Base-by-base conservation (phyloP, 106 monocot genomes). In the Apostasia shenzhenica region DNA sequence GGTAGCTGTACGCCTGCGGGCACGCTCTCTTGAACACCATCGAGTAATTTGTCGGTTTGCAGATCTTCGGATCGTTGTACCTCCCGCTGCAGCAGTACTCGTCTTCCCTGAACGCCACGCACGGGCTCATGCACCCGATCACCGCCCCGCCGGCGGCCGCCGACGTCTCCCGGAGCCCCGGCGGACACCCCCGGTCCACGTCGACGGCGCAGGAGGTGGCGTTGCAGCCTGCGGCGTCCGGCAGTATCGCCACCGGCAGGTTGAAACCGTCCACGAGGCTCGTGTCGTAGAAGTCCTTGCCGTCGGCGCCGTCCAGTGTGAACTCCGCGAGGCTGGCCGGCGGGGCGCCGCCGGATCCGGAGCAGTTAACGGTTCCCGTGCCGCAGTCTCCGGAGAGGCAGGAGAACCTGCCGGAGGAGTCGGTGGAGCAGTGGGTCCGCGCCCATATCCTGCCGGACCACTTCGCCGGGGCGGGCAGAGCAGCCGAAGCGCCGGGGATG, bases 221-320 rank as follows among this genome's bases (percentile, higher is more conserved):
- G n/a, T 10, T 50, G 72, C 81, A 85, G 9, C 58, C 46, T 1
- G 54, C 5, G 0, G 14, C 56, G 1, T 70, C 43, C 0, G 86
- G 64, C 0, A 38, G 1, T 0, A 87, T 48, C 1, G 55, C 41
- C 6, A 80, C 47, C 26, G 87, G 83, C 5, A 83, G 0, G 75
- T 87, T 87, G 71, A 80, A 87, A 1, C 86, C 86, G 70, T 87
- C 82, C 1, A 87, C 83, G 5, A 67, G 52, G 66, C 86, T 83
- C 6, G 59, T 26, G 64, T 87, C 80, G 68, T 77, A 87, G 74
- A 78, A 77, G 66, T 85, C 85, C 47, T 69, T 78, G 1, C 67
- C 70, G 9, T 12, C 63, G 41, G n/a, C 45, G 3, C 77, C 79
- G 56, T 56, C 39, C 37, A 86, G 61, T 2, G 76, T 82, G 82